Base-by-base conservation (phyloP, 257 asterid species). In the Osmanthus fragrans region DNA sequence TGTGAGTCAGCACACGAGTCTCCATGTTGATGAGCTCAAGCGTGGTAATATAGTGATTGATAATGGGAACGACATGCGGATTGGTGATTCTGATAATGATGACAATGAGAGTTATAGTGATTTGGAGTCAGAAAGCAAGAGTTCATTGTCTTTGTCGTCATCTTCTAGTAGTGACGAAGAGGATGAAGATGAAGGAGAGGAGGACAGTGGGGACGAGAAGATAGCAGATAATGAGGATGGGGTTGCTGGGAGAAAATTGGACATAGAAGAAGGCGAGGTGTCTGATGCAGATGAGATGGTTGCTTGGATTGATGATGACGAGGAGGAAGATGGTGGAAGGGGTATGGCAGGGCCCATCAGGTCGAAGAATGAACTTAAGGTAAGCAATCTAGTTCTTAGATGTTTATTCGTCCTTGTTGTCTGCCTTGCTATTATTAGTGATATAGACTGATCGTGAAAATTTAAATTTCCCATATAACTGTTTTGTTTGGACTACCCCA, bases 181-280 rank as follows among this genome's bases (percentile, higher is more conserved):
- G 34, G 91, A 84, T 8, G 89, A 88, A 0, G 84, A 40, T 5
- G 81, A 37, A 37, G 42, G 42, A 37, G 77, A 74, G 19, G 85
- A 71, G 56, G 80, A 54, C 11, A 36, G 32, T 25, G 74, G 25
- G 27, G 77, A 84, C 72, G 73, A 71, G 49, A 76, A 76, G 82
- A 79, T 73, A 78, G 60, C 25, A 27, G 74, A 67, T 64, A 76
- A 66, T 7, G 72, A 56, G 66, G 66, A 34, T 23, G 72, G 25
- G 16, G 51, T 8, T 27, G 72, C 36, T 72, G 79, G 75, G 27
- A 51, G 34, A 60, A 64, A 34, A 70, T 72, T 70, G 51, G 90
- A 83, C 8, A 54, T 77, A 64, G 94, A 92, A 87, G 96, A 89
- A 81, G 98, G 97, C 51, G 97, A 91, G 80, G 92, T 91, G 40